Percentiles rank a stretch among this genome's conserved stretches.
Evolutionary conservation across 2,329 filamentous ascomycete genomes (phyloP).

Genomic region (Colletotrichum godetiae): DNA sequence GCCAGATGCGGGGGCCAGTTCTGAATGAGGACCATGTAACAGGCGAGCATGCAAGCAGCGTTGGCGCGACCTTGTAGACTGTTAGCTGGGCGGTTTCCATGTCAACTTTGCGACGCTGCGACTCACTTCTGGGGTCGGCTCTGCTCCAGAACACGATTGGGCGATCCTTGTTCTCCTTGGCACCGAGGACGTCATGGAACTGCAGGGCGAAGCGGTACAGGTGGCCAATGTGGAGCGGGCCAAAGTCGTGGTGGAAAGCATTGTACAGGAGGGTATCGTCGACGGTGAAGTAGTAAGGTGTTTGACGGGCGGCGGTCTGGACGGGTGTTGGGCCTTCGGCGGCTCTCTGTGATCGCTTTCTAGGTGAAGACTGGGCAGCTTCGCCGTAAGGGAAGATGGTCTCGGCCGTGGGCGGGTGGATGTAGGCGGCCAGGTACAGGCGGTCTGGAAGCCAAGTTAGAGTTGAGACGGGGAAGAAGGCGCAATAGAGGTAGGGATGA

Average conservation of each 20-base stretch:
- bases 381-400: conserved; percentile 87
- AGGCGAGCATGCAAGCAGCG: conserved; percentile 92
- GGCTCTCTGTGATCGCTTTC: conserved; percentile 64
- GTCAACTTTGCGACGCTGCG: not conserved
- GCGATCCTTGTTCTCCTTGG: conserved; percentile 88
- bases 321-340: conserved; percentile 61
- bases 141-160: conserved; percentile 97
- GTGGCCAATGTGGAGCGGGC: conserved; percentile 96
- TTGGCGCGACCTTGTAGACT: conserved; percentile 80
- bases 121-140: conserved; percentile 88
- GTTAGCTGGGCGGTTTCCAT: conserved; percentile 40
- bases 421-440: conserved; percentile 93
- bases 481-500: conserved; percentile 37
- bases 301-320: conserved; percentile 52
- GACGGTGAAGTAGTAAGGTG: conserved; percentile 94
- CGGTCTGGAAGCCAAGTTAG: conserved; percentile 75
- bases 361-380: conserved; percentile 53
- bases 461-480: conserved; percentile 41
- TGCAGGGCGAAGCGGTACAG: conserved; percentile 96
- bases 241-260: conserved; percentile 98
- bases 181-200: conserved; percentile 93
- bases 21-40: conserved; percentile 99
- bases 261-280: conserved; percentile 96
- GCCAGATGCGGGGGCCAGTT: conserved; percentile 97
- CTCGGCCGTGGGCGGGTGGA: conserved; percentile 80